A percentile compares a stretch with the other conserved stretches of the same genome.
Evolutionary conservation across 495 filamentous ascomycete species (phyloP).

Genomic region (Hapsidospora chrysogenum): DNA sequence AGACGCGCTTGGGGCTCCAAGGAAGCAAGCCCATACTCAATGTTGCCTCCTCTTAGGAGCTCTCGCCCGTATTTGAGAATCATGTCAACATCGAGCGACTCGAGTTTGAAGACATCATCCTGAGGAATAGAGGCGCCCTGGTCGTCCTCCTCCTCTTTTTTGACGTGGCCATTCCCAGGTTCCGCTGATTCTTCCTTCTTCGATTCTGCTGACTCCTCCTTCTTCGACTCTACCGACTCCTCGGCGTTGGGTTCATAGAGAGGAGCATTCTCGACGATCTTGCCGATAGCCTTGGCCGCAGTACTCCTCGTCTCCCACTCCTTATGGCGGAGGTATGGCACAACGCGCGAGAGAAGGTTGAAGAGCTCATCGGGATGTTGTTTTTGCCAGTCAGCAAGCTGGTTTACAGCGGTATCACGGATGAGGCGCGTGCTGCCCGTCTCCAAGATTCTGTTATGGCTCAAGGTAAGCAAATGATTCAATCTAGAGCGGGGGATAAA

Average conservation of each 20-base stretch:
- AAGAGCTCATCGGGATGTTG: constrained; percentile 94
- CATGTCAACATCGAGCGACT: constrained; percentile 56
- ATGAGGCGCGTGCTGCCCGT: constrained; percentile 90
- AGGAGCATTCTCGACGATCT: constrained; percentile 80
- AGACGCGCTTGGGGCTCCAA: constrained; percentile 69
- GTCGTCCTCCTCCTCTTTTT: constrained; percentile 34
- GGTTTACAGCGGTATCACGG: constrained; percentile 87
- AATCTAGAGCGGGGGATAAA: too few species aligned
- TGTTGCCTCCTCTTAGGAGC: constrained; percentile 65
- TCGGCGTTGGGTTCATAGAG: constrained; percentile 72
- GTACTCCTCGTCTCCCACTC: constrained; percentile 92
- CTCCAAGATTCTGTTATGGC: constrained; percentile 65
- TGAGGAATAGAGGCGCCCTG: constrained; percentile 9
- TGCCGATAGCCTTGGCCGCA: constrained; percentile 79
- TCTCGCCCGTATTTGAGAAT: constrained; percentile 70
- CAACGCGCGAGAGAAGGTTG: constrained; percentile 86
- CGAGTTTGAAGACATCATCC: constrained; percentile 51
- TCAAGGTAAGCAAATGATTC: too few species aligned
- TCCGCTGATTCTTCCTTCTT: constrained; percentile 32
- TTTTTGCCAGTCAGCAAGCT: constrained; percentile 93
- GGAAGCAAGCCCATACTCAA: constrained; percentile 64
- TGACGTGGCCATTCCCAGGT: constrained; percentile 19
- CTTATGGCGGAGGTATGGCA: constrained; percentile 81
- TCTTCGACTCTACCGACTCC: constrained; percentile 26
- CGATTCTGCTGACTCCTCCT: constrained; percentile 21